Conservation (phyloP, 257 asterid species). For the Avicennia marina region DNA sequence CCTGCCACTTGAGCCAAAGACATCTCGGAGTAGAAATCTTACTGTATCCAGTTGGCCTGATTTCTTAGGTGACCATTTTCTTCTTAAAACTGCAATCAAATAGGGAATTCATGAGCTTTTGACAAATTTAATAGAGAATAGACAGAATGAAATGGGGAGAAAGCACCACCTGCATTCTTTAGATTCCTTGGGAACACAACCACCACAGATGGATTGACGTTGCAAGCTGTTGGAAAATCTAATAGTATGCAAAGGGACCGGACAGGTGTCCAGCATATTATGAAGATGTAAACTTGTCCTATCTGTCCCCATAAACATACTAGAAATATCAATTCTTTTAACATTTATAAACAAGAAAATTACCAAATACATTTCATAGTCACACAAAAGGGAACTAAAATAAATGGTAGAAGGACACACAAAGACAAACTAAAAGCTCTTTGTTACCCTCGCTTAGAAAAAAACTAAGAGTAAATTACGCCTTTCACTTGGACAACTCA, state of each 20-base stretch:
- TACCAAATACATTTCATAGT: not conserved
- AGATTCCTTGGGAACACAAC: no score
- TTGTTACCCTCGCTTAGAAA: slow-evolving; percentile 78
- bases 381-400: slow-evolving; percentile 5
- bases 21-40: no score
- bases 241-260: slow-evolving; percentile 43
- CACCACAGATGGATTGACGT: no score
- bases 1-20: no score
- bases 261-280: not conserved
- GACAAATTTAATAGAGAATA: no score
- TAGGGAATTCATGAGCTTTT: no score
- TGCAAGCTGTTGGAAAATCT: no score
- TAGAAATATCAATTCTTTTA: slow-evolving; percentile 10
- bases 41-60: no score
- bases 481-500: slow-evolving; percentile 84
- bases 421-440: slow-evolving; percentile 64
- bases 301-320: not conserved
- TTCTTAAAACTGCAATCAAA: no score
- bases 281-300: slow-evolving; percentile 2
- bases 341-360: not conserved
- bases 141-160: no score
- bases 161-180: no score
- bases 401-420: slow-evolving; percentile 64
- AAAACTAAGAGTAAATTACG: slow-evolving; percentile 49
- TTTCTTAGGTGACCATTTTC: no score